A percentile compares a stretch with the other conserved stretches of the same genome.
Evolutionary conservation across 1,284 basidiomycete genomes (phyloP).

Genomic region (Papiliotrema nemorosa): DNA sequence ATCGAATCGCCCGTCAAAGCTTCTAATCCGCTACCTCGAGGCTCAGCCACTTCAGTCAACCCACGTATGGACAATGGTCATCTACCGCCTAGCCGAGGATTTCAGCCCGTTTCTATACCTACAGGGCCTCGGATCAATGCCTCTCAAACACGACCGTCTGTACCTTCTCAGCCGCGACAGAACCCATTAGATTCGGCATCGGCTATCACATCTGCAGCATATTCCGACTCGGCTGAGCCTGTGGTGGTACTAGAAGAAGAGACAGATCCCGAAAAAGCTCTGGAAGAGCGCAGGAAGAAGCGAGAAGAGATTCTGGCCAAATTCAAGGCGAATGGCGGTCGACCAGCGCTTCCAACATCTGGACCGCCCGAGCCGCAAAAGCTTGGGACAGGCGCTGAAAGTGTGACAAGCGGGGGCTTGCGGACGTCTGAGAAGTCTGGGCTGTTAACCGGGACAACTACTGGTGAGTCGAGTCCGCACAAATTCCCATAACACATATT

Average conservation of each 20-base stretch:
- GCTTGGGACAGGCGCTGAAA: constrained; percentile 31
- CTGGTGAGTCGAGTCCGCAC: constrained; percentile 21
- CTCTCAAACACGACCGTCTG: constrained; percentile 7
- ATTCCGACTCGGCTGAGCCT: constrained; percentile 12
- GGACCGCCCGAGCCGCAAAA: background rate
- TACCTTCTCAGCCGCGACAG: too few species aligned
- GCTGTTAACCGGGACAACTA: constrained; percentile 10
- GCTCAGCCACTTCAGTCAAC: constrained; percentile 1
- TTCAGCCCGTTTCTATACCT: constrained; percentile 23
- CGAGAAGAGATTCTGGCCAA: constrained; percentile 82
- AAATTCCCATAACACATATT: too few species aligned
- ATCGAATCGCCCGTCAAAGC: constrained; percentile 17
- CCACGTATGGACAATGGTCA: background rate
- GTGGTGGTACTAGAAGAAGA: constrained; percentile 52
- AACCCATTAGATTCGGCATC: too few species aligned
- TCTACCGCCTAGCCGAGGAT: constrained; percentile 8
- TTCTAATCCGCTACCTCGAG: constrained; percentile 2
- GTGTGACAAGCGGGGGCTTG: constrained; percentile 33
- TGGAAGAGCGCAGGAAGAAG: constrained; percentile 73
- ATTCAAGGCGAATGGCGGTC: constrained; percentile 52
- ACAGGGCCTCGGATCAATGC: constrained; percentile 12
- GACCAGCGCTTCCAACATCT: constrained; percentile 13
- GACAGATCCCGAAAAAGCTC: constrained; percentile 64
- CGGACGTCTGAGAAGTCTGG: constrained; percentile 21
- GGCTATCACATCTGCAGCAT: too few species aligned